Percentiles rank a stretch among this genome's conserved stretches.
phyloP scores from a whole-genome alignment of 352 stramenopile genomes.

The Lagenidium giganteum region DNA sequence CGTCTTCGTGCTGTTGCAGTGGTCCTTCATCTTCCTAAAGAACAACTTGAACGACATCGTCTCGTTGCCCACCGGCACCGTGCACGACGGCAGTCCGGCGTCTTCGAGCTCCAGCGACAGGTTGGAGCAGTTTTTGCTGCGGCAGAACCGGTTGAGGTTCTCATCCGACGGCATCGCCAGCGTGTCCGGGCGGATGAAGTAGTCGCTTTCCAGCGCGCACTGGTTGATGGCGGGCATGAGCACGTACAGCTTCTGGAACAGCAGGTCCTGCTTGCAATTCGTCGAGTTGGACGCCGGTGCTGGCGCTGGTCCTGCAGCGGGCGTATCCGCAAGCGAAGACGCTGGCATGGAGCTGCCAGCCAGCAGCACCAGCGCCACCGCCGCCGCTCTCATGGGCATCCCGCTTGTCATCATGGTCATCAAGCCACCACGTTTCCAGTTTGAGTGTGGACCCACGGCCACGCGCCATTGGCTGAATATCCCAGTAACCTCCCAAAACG shows the following conservation, averaged over 20 bases:
- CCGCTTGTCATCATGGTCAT: no score
- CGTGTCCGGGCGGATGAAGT: slow-evolving; percentile 22
- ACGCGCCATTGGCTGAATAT: no score
- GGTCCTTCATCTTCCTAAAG: slow-evolving; percentile 23
- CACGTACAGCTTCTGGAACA: slow-evolving; percentile 44
- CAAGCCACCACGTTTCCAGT: no score
- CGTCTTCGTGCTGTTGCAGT: slow-evolving; percentile 8
- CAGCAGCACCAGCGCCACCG: neutral
- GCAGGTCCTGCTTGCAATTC: slow-evolving; percentile 25
- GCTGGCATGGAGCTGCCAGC: slow-evolving; percentile 5
- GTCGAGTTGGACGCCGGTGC: slow-evolving; percentile 4
- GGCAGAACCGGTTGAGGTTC: slow-evolving; percentile 27
- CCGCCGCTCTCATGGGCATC: no score
- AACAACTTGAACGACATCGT: slow-evolving; percentile 28
- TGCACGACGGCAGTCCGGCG: slow-evolving; percentile 28
- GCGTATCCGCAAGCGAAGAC: neutral
- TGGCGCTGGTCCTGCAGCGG: neutral
- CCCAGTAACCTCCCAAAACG: no score
- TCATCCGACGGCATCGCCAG: slow-evolving; percentile 16
- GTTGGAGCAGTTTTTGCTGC: slow-evolving; percentile 26
- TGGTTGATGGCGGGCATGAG: slow-evolving; percentile 42
- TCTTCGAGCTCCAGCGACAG: slow-evolving; percentile 30
- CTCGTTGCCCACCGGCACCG: slow-evolving; percentile 15
- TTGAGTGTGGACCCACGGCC: no score
- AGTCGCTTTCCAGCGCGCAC: slow-evolving; percentile 30